Evolutionary conservation across 495 filamentous ascomycete species (phyloP).

Genomic region (Neurospora terricola): DNA sequence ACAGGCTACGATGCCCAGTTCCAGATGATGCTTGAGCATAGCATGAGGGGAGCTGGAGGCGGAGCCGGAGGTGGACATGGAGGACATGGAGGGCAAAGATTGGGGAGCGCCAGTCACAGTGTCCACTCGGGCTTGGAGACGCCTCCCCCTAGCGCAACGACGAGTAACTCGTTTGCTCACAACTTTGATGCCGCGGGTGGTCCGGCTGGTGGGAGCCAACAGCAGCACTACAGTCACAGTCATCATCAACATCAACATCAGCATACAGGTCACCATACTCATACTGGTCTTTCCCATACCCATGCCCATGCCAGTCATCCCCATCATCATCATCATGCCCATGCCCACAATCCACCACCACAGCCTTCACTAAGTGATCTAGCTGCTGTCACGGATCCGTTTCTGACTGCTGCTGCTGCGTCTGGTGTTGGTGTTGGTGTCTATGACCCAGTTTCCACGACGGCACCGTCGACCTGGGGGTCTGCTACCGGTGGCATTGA

Average conservation of each 20-base stretch:
- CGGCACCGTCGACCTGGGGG: background rate
- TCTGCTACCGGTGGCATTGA: background rate
- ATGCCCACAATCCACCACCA: background rate
- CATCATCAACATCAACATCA: background rate
- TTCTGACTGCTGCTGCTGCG: conserved; percentile 7
- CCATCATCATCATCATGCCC: background rate
- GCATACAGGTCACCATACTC: background rate
- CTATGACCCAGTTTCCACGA: background rate
- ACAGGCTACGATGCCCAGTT: background rate
- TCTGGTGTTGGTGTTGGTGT: background rate
- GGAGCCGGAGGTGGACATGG: background rate
- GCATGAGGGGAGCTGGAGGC: background rate
- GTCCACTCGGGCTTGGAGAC: conserved; percentile 18
- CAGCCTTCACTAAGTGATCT: conserved; percentile 2
- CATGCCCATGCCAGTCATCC: background rate
- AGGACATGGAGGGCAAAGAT: background rate
- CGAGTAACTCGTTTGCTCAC: conserved; percentile 14
- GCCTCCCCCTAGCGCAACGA: conserved; percentile 21
- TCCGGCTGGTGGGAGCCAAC: background rate
- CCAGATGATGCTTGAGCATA: background rate
- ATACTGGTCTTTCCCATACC: background rate
- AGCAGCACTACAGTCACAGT: background rate
- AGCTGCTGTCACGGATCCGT: conserved; percentile 14
- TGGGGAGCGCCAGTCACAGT: background rate
- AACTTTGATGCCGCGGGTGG: conserved; percentile 11